Evolutionary conservation across 257 asterid genomes (phyloP).

Genomic region (Thymus mandschuricus): DNA sequence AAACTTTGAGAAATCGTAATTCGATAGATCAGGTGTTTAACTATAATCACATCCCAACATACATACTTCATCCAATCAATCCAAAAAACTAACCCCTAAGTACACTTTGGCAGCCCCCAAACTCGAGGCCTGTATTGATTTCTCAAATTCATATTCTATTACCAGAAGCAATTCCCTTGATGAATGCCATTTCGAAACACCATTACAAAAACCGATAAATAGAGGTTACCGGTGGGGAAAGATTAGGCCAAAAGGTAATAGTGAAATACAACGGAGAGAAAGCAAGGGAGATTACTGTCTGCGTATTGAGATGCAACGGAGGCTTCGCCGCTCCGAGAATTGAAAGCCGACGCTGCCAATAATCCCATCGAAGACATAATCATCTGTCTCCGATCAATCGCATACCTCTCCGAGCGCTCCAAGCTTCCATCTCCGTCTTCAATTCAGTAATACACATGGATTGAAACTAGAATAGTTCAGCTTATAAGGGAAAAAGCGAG

Average conservation of each 20-base stretch:
- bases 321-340: slow-evolving; percentile 38
- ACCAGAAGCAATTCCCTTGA: neutral
- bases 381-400: slow-evolving; percentile 62
- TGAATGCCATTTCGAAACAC: neutral
- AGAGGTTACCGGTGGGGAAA: neutral
- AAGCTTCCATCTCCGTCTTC: slow-evolving; percentile 46
- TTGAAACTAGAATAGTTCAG: neutral
- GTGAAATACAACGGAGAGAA: slow-evolving; percentile 1
- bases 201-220: neutral
- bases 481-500: neutral
- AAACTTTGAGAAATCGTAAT: neutral
- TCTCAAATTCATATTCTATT: slow-evolving; percentile 3
- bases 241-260: slow-evolving; percentile 3
- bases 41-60: neutral
- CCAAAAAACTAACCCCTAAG: neutral
- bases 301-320: slow-evolving; percentile 72
- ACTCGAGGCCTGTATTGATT: neutral
- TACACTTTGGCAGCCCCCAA: slow-evolving; percentile 9
- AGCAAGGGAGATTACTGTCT: slow-evolving; percentile 63
- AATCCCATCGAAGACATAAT: slow-evolving; percentile 63
- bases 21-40: neutral
- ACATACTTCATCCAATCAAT: neutral
- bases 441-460: slow-evolving; percentile 9
- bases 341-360: slow-evolving; percentile 40
- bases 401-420: slow-evolving; percentile 32